Evolutionary conservation across 805 yeast species (phyloP).

Genomic region (Ogataea saltuana): DNA sequence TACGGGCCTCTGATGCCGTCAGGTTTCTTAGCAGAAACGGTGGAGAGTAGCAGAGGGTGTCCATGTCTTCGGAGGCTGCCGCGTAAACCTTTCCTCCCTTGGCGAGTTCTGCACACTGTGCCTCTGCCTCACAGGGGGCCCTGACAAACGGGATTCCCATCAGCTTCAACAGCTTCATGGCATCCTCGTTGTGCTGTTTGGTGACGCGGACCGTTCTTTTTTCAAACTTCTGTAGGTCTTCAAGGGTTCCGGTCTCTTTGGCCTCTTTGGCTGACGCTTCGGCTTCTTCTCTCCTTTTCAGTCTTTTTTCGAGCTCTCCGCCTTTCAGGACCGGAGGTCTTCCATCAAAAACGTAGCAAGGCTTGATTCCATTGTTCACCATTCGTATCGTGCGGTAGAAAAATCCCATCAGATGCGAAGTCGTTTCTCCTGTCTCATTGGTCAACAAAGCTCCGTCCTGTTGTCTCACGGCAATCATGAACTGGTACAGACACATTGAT

Average conservation of each 20-base stretch:
- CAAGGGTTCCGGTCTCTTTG: conserved; percentile 77
- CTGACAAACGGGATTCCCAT: conserved; percentile 96
- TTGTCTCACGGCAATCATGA: conserved; percentile 93
- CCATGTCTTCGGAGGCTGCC: conserved; percentile 99
- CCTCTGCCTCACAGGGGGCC: conserved; percentile 99
- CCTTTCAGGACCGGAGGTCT: conserved; percentile 94
- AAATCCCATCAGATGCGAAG: conserved; percentile 93
- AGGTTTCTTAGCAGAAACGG: conserved; percentile 82
- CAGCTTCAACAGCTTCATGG: conserved; percentile 70
- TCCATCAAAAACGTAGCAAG: conserved; percentile 96
- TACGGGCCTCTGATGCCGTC: conserved; percentile 92
- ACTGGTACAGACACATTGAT: conserved; percentile 96
- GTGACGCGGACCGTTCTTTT: conserved; percentile 89
- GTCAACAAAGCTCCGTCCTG: conserved; percentile 94
- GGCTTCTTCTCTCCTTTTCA: conserved; percentile 80
- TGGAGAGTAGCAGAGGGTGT: conserved; percentile 89
- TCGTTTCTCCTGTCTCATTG: conserved; percentile 87
- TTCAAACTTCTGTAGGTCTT: conserved; percentile 73
- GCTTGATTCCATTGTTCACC: conserved; percentile 92
- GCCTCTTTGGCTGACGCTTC: conserved; percentile 69
- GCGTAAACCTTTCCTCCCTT: conserved; percentile 90
- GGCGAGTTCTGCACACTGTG: conserved; percentile 95
- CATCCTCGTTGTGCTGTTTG: conserved; percentile 90
- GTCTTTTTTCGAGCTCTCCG: conserved; percentile 87
- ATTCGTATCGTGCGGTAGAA: conserved; percentile 89